These are phyloP conservation scores for Colletotrichum spinosum DNA, from an alignment of 2,329 filamentous ascomycete species.

Conservation along the genomic window DNA sequence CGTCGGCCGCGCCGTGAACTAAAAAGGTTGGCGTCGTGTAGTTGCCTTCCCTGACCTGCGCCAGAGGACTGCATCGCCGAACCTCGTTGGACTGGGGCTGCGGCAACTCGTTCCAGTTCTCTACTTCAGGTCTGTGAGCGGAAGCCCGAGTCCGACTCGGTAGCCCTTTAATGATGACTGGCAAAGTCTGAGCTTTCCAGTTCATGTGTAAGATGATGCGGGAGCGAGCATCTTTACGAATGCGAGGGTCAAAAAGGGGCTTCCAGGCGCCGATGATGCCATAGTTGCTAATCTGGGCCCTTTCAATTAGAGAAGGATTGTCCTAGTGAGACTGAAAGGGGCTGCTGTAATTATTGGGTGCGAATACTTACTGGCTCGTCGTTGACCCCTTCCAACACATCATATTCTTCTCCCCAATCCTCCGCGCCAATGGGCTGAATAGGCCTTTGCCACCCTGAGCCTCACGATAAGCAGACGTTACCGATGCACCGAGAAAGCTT, in stretches of 20 bases:
- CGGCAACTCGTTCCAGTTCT: constrained; percentile 32
- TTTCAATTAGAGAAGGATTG: too few species aligned
- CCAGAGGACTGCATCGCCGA: constrained; percentile 26
- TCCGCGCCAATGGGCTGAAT: constrained; percentile 38
- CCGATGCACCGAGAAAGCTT: not conserved
- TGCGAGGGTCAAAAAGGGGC: constrained; percentile 22
- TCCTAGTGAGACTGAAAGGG: not conserved
- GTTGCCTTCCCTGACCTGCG: constrained; percentile 25
- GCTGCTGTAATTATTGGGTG: not conserved
- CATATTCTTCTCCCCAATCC: constrained; percentile 38
- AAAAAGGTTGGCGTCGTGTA: constrained; percentile 33
- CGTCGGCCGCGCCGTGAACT: constrained; percentile 30
- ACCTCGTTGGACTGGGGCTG: constrained; percentile 20
- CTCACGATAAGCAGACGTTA: not conserved
- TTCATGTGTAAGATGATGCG: constrained; percentile 56
- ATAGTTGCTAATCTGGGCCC: constrained; percentile 12
- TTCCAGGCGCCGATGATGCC: constrained; percentile 16
- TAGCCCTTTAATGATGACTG: constrained; percentile 48
- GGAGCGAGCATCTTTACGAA: constrained; percentile 47
- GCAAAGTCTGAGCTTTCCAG: constrained; percentile 52
- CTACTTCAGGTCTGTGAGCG: not conserved
- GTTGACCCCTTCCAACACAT: constrained; percentile 43
- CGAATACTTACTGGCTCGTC: constrained; percentile 9
- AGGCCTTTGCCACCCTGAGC: constrained; percentile 33
- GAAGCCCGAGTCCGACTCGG: constrained; percentile 21